Evolutionary conservation across 805 yeast species (phyloP), one percentile per base, ranked within the genome.

Genomic region (Lachancea fermentati): DNA sequence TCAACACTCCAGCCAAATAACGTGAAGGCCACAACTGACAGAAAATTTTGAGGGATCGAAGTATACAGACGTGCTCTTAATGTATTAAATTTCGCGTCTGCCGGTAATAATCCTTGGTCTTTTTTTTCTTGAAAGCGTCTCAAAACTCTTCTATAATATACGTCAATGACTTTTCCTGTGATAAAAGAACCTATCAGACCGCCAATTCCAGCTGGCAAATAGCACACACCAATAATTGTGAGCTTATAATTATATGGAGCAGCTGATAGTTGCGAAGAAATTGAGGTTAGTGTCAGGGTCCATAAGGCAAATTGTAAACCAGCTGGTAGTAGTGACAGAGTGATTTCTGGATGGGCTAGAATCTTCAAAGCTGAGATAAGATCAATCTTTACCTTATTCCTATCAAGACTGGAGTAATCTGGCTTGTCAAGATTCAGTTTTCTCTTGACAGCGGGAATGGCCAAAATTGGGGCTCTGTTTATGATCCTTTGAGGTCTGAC

Each of bases 1-100:
- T 79, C 71, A 5, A 85, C 55, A 47, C 84, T 75, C 95, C 95
- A 85, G 2, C 93, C 94, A 58, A 76, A 82, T 34, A 78, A 60
- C 1, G 80, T 43, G 2, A 76, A 54, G 1, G 74, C 67, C 0
- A 62, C 63, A 11, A 67, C 60, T 1, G 74, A 55, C 2, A 73
- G 37, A 5, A 67, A 41, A 28, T 63, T 57, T 9, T 75, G 67
- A 4, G 84, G 77, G 29, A 70, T 42, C 6, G 67, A 63, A 5
- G 73, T 63, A 11, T 63, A 60, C 9, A 81, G 52, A 42, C 93
- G 68, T 0, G 80, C 75, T 42, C 61, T 63, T 34, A 79, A 67
- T 19, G 75, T 69, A 50, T 80, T 72, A 52, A 79, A 77, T n/a
- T 66, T 62, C 3, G 52, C 39, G 29, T 50, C 57, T 16, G 46